Percentiles rank a stretch among this genome's conserved stretches.
These are phyloP conservation scores for Daedaleopsis sinensis DNA, from an alignment of 768 basidiomycete species.

Conservation along the genomic window DNA sequence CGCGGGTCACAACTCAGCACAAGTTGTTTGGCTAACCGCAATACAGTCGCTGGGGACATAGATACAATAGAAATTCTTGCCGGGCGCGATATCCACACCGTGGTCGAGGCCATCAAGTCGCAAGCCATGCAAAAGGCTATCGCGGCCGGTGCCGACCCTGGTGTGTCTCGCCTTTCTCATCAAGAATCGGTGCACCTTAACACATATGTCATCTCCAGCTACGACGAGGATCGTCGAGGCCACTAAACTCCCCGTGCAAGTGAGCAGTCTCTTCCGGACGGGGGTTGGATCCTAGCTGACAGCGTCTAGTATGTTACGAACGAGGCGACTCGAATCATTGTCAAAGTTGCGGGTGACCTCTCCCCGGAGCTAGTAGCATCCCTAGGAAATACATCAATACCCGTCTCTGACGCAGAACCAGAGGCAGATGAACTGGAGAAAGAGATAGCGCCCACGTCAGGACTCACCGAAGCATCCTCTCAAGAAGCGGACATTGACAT, in stretches of 20 bases:
- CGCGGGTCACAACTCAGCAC: background rate
- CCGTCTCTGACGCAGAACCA: no score
- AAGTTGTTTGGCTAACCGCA: no score
- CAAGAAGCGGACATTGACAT: slow-evolving; percentile 18
- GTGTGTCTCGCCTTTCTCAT: slow-evolving; percentile 5
- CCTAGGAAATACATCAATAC: background rate
- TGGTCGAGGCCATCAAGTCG: slow-evolving; percentile 36
- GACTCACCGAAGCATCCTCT: no score
- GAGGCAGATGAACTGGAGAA: no score
- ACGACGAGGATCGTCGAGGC: slow-evolving; percentile 57
- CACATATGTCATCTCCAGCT: slow-evolving; percentile 11
- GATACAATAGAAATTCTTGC: slow-evolving; percentile 42
- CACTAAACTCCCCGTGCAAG: slow-evolving; percentile 55
- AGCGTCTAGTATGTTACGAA: slow-evolving; percentile 48
- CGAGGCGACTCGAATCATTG: slow-evolving; percentile 56
- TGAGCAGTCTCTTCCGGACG: slow-evolving; percentile 17
- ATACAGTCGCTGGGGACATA: slow-evolving; percentile 31
- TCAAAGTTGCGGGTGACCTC: slow-evolving; percentile 64
- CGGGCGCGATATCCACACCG: slow-evolving; percentile 32
- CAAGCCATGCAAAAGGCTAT: slow-evolving; percentile 37
- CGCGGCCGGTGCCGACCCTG: slow-evolving; percentile 38
- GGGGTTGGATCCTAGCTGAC: background rate
- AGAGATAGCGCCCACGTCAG: no score
- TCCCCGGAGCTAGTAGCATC: slow-evolving; percentile 10
- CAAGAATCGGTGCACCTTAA: background rate